Conservation (phyloP, 2,329 filamentous ascomycete genomes). For the Hypoxylon sp. region DNA sequence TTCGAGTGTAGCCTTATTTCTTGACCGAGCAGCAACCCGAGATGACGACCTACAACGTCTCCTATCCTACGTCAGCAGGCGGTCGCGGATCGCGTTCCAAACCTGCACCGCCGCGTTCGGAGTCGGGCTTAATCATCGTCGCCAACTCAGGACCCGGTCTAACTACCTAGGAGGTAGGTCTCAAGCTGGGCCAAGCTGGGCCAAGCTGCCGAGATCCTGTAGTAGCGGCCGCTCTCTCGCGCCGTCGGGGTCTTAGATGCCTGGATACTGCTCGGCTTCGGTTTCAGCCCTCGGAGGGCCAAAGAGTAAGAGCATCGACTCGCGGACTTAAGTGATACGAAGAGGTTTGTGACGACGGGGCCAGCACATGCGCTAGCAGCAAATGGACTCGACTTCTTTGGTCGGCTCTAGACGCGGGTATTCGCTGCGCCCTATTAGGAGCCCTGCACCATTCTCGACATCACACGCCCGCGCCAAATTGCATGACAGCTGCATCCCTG, state of each 20-base stretch:
- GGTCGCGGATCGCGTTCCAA: conserved; percentile 29
- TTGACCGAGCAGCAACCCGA: conserved; percentile 32
- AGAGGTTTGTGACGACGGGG: conserved; percentile 44
- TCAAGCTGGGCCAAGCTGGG: not conserved
- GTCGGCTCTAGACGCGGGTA: conserved; percentile 47
- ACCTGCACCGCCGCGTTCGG: conserved; percentile 33
- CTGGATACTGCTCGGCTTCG: conserved; percentile 23
- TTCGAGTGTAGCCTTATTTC: conserved; percentile 28
- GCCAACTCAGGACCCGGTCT: not conserved
- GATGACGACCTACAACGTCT: conserved; percentile 28
- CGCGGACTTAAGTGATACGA: conserved; percentile 19
- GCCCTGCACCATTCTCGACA: conserved; percentile 40
- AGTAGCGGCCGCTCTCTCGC: no score
- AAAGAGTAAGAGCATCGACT: conserved; percentile 26
- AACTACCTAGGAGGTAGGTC: no score
- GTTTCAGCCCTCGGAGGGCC: conserved; percentile 18
- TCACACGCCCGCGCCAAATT: conserved; percentile 48
- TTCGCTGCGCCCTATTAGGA: conserved; percentile 35
- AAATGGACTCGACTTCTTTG: conserved; percentile 35
- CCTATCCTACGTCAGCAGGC: conserved; percentile 6
- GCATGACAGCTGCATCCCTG: conserved; percentile 45
- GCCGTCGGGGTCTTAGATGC: not conserved
- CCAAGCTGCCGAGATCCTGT: no score
- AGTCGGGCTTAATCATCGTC: not conserved
- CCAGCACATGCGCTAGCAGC: conserved; percentile 42